Percentiles rank a stretch among this genome's conserved stretches.
Evolutionary conservation across 2,329 filamentous ascomycete species (phyloP).

Genomic region (Sporothrix phasma): DNA sequence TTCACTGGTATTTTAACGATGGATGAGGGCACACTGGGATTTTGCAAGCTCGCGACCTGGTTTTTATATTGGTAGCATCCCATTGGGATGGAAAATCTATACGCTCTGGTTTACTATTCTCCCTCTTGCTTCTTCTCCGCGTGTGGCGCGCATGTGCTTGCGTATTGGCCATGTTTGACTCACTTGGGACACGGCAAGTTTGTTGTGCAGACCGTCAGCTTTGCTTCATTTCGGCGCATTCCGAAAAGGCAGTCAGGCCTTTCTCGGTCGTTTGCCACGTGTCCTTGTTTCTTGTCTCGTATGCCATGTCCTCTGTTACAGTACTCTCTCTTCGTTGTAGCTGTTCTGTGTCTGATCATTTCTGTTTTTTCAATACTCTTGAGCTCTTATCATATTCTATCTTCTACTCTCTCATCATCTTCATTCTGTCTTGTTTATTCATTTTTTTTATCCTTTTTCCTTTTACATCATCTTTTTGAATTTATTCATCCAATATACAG

Average conservation of each 20-base stretch:
- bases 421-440: no score
- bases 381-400: background rate
- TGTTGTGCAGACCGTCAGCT: background rate
- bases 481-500: no score
- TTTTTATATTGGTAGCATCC: constrained; percentile 4
- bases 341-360: background rate
- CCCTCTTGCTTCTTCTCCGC: background rate
- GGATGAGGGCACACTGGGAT: constrained; percentile 8
- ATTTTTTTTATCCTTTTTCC: no score
- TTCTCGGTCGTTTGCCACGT: background rate
- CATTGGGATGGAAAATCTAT: background rate
- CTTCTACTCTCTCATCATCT: no score
- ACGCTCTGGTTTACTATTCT: background rate
- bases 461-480: no score
- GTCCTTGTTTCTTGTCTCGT: background rate
- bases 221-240: background rate
- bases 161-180: background rate
- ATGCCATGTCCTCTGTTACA: background rate
- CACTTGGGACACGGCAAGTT: background rate
- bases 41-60: constrained; percentile 11
- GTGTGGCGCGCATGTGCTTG: background rate
- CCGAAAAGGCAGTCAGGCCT: background rate
- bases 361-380: background rate
- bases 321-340: background rate
- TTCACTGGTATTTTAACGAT: background rate